Percentiles rank a stretch among this genome's conserved stretches.
Conservation (phyloP, 768 basidiomycete species). For the Clavaria fumosa region DNA sequence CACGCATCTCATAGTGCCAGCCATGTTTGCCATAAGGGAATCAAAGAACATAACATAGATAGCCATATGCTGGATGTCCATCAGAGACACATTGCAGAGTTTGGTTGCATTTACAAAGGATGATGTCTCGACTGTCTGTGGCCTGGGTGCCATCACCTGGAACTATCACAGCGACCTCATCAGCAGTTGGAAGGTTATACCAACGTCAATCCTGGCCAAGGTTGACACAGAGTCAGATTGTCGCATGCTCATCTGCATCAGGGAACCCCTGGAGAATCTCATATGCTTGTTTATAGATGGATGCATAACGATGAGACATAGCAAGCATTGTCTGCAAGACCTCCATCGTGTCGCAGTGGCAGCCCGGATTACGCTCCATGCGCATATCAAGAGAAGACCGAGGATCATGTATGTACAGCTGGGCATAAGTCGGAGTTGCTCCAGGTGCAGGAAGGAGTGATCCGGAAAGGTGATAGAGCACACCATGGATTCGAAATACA, state of each 20-base stretch:
- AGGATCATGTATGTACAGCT: slow-evolving; percentile 26
- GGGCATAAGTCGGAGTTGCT: too few relatives aligned
- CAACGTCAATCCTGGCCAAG: slow-evolving; percentile 15
- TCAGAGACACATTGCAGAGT: slow-evolving; percentile 18
- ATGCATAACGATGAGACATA: slow-evolving; percentile 14
- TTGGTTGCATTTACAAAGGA: slow-evolving; percentile 12
- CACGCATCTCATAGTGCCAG: slow-evolving; percentile 19
- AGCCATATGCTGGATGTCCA: slow-evolving; percentile 18
- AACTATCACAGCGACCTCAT: slow-evolving; percentile 25
- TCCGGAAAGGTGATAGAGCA: slow-evolving; percentile 20
- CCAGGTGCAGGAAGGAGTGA: slow-evolving; percentile 18
- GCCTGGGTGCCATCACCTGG: slow-evolving; percentile 14
- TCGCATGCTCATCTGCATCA: slow-evolving; percentile 1
- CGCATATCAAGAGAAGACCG: slow-evolving; percentile 17
- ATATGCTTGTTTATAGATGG: slow-evolving; percentile 19
- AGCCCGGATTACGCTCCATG: slow-evolving; percentile 14
- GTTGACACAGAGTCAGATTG: slow-evolving; percentile 4
- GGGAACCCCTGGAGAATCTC: slow-evolving; percentile 7
- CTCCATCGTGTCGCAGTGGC: slow-evolving; percentile 12
- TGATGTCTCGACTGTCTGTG: slow-evolving; percentile 14
- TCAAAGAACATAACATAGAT: slow-evolving; percentile 17
- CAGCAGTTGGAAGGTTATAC: slow-evolving; percentile 24
- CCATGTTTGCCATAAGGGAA: slow-evolving; percentile 21
- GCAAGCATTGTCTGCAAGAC: slow-evolving; percentile 15
- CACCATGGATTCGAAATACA: slow-evolving; percentile 17